These are phyloP conservation scores for Dioscorea zingiberensis DNA, from an alignment of 106 monocot genomes.

Conservation along the genomic window DNA sequence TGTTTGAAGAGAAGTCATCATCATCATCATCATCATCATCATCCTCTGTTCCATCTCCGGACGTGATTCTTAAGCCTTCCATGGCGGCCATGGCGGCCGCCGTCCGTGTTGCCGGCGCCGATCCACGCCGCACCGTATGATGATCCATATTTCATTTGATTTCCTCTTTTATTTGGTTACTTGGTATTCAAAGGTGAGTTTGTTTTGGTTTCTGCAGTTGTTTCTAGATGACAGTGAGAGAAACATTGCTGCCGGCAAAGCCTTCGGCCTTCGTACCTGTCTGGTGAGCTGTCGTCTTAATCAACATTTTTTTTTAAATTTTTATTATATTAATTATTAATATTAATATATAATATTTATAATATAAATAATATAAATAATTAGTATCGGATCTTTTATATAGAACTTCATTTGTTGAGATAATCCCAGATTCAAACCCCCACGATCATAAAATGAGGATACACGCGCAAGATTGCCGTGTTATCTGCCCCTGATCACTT, in stretches of 20 bases:
- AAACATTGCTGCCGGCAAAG: slow-evolving; percentile 80
- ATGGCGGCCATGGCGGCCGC: slow-evolving; percentile 37
- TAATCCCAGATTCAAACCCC: too few species aligned
- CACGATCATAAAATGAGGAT: too few species aligned
- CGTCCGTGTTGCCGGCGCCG: slow-evolving; percentile 34
- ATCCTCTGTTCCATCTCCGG: not conserved
- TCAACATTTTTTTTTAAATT: too few species aligned
- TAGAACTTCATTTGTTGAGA: too few species aligned
- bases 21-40: not conserved
- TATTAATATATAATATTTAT: too few species aligned
- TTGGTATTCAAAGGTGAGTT: not conserved
- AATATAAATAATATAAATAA: too few species aligned
- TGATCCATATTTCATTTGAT: not conserved
- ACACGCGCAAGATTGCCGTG: not conserved
- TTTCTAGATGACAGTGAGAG: slow-evolving; percentile 91
- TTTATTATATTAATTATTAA: too few species aligned
- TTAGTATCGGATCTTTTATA: too few species aligned
- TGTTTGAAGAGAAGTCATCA: slow-evolving; percentile 16
- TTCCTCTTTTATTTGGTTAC: not conserved
- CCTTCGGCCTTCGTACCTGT: slow-evolving; percentile 54
- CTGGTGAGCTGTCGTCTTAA: too few species aligned
- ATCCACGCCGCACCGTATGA: slow-evolving; percentile 48
- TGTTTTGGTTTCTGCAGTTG: slow-evolving; percentile 25
- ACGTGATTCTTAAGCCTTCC: slow-evolving; percentile 64
- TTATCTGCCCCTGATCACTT: not conserved